Base-by-base conservation (phyloP, 495 filamentous ascomycete species). In the Hyaloscypha finlandica region DNA sequence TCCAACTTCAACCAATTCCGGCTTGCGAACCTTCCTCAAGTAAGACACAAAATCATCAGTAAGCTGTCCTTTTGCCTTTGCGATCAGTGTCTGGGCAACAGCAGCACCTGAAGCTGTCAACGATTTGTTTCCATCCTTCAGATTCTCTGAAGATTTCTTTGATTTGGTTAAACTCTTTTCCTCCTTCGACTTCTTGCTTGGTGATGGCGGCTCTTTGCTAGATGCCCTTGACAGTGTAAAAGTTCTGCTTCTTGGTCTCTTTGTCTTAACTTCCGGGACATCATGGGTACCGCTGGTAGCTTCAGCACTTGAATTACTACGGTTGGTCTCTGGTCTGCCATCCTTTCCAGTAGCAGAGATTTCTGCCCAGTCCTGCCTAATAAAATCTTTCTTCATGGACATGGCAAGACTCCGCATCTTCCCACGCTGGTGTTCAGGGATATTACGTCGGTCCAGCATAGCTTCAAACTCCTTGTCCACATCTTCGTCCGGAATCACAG, bases 311-410 rank as follows among this genome's bases (percentile, higher is more conserved):
- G 70, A 71, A 53, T 69, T 54, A 64, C 73, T 72, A 68, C 68
- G 59, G 30, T 65, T 66, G 61, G 70, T 72, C 33, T 63, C 68
- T 1, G 79, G 78, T 65, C 62, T 68, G 16, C 61, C 63, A 45
- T 74, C 72, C 61, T 74, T 71, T 6, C 71, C 61, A 30, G 79
- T 78, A 48, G 80, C 80, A 57, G 25, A 25, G 2, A 80, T 88
- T 69, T 91, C 89, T 0, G 87, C 86, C 78, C 88, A 90, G 73
- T 97, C 90, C 73, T 97, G 92, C 67, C 89, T 86, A 71, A 98
- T 92, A 69, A 99, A 97, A 67, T 99, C 93, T 68, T 90, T 90
- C 78, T 99, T 99, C 77, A 99, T 92, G 32, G 90, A 91, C 63
- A 89, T 86, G 63, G 92, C 92, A 59, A 99, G 80, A 35, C 86